phyloP scores from a whole-genome alignment of 177 flowering plant species.

The Vitis hybrid region DNA sequence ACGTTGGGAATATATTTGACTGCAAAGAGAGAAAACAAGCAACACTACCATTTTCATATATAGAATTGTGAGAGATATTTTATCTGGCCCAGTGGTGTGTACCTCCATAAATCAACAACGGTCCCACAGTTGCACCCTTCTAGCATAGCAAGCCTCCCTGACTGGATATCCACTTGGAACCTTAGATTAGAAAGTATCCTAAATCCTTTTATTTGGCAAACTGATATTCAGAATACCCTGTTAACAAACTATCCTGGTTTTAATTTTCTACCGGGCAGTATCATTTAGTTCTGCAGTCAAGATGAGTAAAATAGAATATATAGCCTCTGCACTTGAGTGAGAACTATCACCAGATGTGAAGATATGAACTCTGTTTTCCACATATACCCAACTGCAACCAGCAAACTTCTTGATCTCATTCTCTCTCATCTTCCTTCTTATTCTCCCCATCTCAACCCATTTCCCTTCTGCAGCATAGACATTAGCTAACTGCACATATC shows the following conservation, averaged over 20 bases:
- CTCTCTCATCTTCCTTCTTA: slow-evolving; percentile 74
- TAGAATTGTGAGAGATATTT: no score
- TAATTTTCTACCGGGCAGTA: not conserved
- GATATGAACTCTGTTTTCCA: slow-evolving; percentile 40
- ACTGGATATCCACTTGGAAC: no score
- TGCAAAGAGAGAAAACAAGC: no score
- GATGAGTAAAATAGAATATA: slow-evolving; percentile 40
- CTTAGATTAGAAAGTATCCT: no score
- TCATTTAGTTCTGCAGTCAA: slow-evolving; percentile 36
- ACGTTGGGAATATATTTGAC: no score
- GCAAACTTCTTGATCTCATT: slow-evolving; percentile 55
- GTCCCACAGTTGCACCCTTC: no score
- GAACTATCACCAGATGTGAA: slow-evolving; percentile 63
- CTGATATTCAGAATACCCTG: no score
- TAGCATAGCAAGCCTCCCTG: no score
- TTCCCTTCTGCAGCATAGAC: slow-evolving; percentile 68
- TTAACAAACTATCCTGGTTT: not conserved
- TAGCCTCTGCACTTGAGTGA: slow-evolving; percentile 48
- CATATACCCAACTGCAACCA: slow-evolving; percentile 84
- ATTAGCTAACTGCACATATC: slow-evolving; percentile 86
- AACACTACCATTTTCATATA: no score
- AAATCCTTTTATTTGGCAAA: no score
- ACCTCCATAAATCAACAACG: no score
- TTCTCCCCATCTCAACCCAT: slow-evolving; percentile 74
- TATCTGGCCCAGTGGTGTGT: no score